Evolutionary conservation across 257 asterid species (phyloP).

Genomic region (Linaria vulgaris): DNA sequence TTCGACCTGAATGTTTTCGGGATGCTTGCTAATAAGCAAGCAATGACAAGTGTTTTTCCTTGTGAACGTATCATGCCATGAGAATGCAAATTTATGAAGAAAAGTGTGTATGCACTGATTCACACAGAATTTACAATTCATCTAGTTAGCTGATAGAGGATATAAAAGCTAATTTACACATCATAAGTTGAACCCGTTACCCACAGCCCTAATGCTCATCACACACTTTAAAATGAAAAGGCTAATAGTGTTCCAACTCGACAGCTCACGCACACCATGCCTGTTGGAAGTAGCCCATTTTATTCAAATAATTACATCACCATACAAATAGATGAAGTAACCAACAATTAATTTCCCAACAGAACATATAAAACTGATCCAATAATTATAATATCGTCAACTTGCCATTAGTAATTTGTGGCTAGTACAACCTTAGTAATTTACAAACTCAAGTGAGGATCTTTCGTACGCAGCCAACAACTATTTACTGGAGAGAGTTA

Average conservation of each 20-base stretch:
- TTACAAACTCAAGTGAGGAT: slow-evolving; percentile 24
- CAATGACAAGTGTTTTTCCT: too few relatives aligned
- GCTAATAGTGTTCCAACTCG: background rate
- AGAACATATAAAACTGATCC: background rate
- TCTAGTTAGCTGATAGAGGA: background rate
- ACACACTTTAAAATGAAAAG: background rate
- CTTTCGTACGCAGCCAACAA: background rate
- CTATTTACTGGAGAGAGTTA: slow-evolving; percentile 69
- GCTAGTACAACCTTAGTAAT: background rate
- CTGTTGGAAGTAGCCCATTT: background rate
- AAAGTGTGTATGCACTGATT: too few relatives aligned
- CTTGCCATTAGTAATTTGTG: background rate
- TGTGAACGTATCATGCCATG: too few relatives aligned
- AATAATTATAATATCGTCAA: slow-evolving; percentile 8
- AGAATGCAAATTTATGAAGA: too few relatives aligned
- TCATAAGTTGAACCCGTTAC: background rate
- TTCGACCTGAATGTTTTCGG: too few relatives aligned
- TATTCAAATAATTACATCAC: background rate
- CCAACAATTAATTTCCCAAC: slow-evolving; percentile 5
- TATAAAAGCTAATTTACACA: background rate
- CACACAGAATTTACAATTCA: background rate
- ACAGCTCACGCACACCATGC: background rate
- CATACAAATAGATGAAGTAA: background rate
- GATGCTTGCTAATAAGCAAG: too few relatives aligned
- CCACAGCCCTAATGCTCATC: too few relatives aligned